Conservation (phyloP, 2,329 filamentous ascomycete species). For the Keithomyces neogunnii region DNA sequence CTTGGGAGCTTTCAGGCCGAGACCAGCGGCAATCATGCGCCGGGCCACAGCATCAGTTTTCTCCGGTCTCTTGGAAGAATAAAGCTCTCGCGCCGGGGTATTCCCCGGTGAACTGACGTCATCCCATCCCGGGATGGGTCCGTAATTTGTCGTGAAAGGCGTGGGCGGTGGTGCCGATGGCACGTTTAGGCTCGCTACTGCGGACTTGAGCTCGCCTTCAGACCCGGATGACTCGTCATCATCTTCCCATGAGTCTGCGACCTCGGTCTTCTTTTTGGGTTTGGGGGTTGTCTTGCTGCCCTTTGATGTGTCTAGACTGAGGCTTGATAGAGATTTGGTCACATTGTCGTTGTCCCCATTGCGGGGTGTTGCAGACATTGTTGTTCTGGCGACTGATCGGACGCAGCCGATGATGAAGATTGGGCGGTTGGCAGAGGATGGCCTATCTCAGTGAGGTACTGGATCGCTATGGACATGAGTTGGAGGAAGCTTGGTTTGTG, state of each 20-base stretch:
- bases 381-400: background rate
- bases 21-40: constrained; percentile 78
- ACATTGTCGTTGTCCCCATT: constrained; percentile 16
- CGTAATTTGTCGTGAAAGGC: constrained; percentile 44
- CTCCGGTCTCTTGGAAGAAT: constrained; percentile 51
- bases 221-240: constrained; percentile 43
- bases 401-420: background rate
- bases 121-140: constrained; percentile 6
- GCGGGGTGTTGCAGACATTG: constrained; percentile 14
- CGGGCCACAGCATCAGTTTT: constrained; percentile 90
- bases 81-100: constrained; percentile 10
- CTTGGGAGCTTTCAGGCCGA: constrained; percentile 73
- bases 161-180: constrained; percentile 55
- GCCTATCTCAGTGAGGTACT: no score
- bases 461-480: no score
- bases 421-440: background rate
- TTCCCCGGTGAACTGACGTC: background rate
- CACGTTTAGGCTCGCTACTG: constrained; percentile 32
- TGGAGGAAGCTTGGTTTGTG: no score
- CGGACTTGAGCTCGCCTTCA: constrained; percentile 18
- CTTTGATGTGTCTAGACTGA: constrained; percentile 18
- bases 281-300: constrained; percentile 14
- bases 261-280: constrained; percentile 18
- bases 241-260: constrained; percentile 44
- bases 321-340: constrained; percentile 21